A percentile compares a stretch with the other conserved stretches of the same genome.
Evolutionary conservation across 2,329 filamentous ascomycete genomes (phyloP).

Genomic region (Metarhizium anisopliae): DNA sequence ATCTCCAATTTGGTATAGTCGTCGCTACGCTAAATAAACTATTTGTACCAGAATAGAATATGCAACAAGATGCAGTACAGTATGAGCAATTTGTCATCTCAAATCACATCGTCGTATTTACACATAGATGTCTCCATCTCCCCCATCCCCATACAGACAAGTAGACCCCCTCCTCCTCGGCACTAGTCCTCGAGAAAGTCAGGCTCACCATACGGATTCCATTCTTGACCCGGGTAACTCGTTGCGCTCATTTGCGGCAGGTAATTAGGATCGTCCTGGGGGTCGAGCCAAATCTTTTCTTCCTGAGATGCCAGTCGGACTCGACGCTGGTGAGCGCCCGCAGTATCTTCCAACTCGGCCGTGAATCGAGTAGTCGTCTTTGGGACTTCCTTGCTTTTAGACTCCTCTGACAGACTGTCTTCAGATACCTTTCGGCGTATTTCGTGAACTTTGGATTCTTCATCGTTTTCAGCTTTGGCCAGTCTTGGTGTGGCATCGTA

Average conservation of each 20-base stretch:
- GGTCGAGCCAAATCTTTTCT: slow-evolving; percentile 42
- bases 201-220: slow-evolving; percentile 45
- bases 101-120: too few relatives aligned
- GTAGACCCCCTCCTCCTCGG: too few relatives aligned
- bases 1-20: neutral
- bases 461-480: neutral
- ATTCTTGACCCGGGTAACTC: slow-evolving; percentile 63
- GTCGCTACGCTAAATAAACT: neutral
- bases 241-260: slow-evolving; percentile 54
- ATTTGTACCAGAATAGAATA: neutral
- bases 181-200: slow-evolving; percentile 18
- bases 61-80: neutral
- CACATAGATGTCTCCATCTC: too few relatives aligned
- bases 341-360: slow-evolving; percentile 31
- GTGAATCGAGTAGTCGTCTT: slow-evolving; percentile 8
- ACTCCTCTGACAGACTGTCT: neutral
- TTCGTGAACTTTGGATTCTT: neutral
- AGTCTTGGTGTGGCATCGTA: slow-evolving; percentile 24
- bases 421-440: slow-evolving; percentile 1
- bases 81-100: neutral
- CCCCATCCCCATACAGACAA: too few relatives aligned
- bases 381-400: neutral
- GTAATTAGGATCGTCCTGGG: slow-evolving; percentile 22
- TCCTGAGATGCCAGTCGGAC: slow-evolving; percentile 36
- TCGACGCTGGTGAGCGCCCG: slow-evolving; percentile 35